Conservation (phyloP, 768 basidiomycete genomes). For the Leccinum longicurvipes region DNA sequence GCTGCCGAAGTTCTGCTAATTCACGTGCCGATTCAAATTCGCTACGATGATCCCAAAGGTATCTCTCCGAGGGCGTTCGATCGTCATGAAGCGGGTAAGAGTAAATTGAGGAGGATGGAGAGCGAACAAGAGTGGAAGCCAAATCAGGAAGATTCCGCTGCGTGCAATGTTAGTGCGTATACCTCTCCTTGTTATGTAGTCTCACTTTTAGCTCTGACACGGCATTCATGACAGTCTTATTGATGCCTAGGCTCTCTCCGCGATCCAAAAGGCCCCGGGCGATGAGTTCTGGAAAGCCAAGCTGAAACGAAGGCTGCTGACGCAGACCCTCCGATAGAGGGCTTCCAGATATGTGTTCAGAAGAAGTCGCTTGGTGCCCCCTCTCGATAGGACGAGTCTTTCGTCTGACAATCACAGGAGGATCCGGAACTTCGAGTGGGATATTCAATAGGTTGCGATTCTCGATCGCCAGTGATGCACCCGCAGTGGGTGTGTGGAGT, state of each 20-base stretch:
- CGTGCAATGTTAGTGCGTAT: slow-evolving; percentile 9
- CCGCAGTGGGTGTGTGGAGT: slow-evolving; percentile 69
- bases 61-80: slow-evolving; percentile 50
- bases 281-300: slow-evolving; percentile 68
- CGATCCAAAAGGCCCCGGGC: slow-evolving; percentile 70
- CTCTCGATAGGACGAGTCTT: slow-evolving; percentile 33
- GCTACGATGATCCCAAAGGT: slow-evolving; percentile 65
- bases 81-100: slow-evolving; percentile 68
- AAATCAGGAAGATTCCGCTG: slow-evolving; percentile 87
- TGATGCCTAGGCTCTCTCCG: slow-evolving; percentile 79
- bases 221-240: slow-evolving; percentile 77
- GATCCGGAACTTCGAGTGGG: slow-evolving; percentile 59
- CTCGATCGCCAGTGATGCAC: slow-evolving; percentile 76
- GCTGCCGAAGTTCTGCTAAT: slow-evolving; percentile 46
- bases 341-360: slow-evolving; percentile 17
- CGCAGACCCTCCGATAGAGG: slow-evolving; percentile 33
- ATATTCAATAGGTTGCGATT: slow-evolving; percentile 78
- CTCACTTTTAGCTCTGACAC: slow-evolving; percentile 74
- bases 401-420: slow-evolving; percentile 37
- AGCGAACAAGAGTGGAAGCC: slow-evolving; percentile 60
- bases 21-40: slow-evolving; percentile 73
- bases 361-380: slow-evolving; percentile 25
- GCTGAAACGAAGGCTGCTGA: slow-evolving; percentile 40
- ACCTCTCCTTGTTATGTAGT: not conserved
- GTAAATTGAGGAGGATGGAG: slow-evolving; percentile 41